phyloP scores from a whole-genome alignment of 2,329 filamentous ascomycete species.

The Aureobasidium sp. region DNA sequence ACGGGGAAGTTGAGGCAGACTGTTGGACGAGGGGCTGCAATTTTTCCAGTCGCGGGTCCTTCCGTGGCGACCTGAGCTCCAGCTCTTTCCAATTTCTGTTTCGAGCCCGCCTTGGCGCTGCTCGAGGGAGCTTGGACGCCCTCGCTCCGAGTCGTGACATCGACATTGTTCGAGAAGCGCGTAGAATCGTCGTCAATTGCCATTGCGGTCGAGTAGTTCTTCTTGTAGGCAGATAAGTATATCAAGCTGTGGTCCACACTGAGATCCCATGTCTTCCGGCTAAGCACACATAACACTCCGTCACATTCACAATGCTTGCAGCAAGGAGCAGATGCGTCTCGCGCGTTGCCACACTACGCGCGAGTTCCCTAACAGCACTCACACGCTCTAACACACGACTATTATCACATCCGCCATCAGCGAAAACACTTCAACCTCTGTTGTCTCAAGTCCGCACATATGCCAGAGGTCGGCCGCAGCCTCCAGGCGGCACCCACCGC shows the following conservation, averaged over 20 bases:
- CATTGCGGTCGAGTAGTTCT: background rate
- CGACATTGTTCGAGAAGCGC: conserved; percentile 10
- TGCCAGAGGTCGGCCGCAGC: conserved; percentile 59
- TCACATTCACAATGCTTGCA: conserved; percentile 11
- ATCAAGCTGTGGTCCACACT: background rate
- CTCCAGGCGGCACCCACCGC: conserved; percentile 84
- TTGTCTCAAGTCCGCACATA: conserved; percentile 36
- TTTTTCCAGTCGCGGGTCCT: conserved; percentile 5
- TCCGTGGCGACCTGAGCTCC: background rate
- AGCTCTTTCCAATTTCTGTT: background rate
- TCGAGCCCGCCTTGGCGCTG: background rate
- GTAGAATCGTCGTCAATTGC: conserved; percentile 12
- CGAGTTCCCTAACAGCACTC: background rate
- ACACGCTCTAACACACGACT: background rate
- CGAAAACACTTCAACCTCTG: background rate
- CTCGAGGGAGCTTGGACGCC: background rate
- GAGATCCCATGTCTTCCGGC: background rate
- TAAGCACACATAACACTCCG: background rate
- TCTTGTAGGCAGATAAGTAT: conserved; percentile 4
- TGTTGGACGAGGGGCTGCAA: conserved; percentile 10
- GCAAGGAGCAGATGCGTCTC: conserved; percentile 8
- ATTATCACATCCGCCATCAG: conserved; percentile 7
- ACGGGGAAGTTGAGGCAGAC: conserved; percentile 11
- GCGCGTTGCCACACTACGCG: background rate
- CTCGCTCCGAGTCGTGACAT: background rate